Base-by-base conservation (phyloP, 1,284 basidiomycete species). In the Hemileia vastatrix region DNA sequence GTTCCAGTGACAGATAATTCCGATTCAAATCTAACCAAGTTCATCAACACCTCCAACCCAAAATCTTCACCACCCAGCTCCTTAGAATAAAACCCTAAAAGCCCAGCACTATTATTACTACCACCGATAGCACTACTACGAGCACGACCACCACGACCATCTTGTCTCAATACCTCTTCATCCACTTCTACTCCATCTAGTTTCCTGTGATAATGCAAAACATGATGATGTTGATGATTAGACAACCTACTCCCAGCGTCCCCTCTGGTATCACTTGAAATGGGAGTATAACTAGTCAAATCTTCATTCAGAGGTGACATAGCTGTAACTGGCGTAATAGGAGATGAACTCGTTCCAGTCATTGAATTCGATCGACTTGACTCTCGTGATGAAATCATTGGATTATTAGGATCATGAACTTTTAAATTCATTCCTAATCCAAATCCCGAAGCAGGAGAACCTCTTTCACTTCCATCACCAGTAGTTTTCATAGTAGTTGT, bases 351-450 rank as follows among this genome's bases (percentile, higher is more conserved):
- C 6, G 52, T 44, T n/a, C 43, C 48, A 21, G 24, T 61, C 1
- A 54, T 56, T 24, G 60, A 63, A 27, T 56, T 63, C 15, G 60
- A 63, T 27, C 45, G 60, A n/a, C 54, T 56, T n/a, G 60, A 63
- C 13, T 50, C 11, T 32, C 21, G 54, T 50, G 8, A 24, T 6
- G 21, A 18, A 11, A 24, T 27, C 13, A 27, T 8, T 27, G 13
- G 11, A 13, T 27, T 19, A 8, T 52, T 8, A 6, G 9, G 6
- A 8, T 43, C 15, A n/a, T n/a, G 36, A n/a, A 43, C 36, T 43
- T 43, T n/a, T 43, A n/a, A 43, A 6, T 8, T 43, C 36, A 6
- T 43, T 43, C 8, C 36, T 43, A 43, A 8, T 8, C 6, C 36
- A 6, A 43, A 43, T n/a, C n/a, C n/a, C n/a, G n/a, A n/a, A n/a